Evolutionary conservation across 1,139 yeast species (phyloP).

Genomic region (Taphrina flavorubra): DNA sequence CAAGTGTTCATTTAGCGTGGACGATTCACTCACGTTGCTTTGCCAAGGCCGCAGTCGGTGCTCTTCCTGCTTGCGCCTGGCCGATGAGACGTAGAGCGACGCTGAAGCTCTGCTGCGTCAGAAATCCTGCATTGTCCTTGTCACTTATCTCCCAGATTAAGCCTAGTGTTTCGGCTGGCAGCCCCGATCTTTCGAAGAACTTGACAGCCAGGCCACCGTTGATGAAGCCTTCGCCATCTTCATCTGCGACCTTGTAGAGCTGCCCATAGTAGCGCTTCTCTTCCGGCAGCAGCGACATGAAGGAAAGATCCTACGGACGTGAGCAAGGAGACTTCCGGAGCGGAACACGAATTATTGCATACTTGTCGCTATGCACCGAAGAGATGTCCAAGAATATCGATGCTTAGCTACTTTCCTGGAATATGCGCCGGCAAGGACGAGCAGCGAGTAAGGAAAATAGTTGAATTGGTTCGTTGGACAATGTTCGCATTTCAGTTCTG

Average conservation of each 20-base stretch:
- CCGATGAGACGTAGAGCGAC: conserved; percentile 89
- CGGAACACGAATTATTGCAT: not conserved
- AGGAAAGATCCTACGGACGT: not conserved
- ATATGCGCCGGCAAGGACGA: too few relatives aligned
- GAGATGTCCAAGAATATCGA: too few relatives aligned
- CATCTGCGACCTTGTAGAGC: conserved; percentile 78
- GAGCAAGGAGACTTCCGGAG: not conserved
- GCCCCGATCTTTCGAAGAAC: conserved; percentile 82
- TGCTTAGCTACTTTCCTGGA: too few relatives aligned
- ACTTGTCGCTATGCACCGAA: not conserved
- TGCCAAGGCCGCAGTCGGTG: conserved; percentile 48
- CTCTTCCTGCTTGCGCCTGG: conserved; percentile 72
- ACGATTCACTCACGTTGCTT: conserved; percentile 36
- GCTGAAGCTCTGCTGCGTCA: conserved; percentile 81
- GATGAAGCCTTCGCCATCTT: conserved; percentile 76
- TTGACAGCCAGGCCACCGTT: conserved; percentile 91
- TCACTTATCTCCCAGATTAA: conserved; percentile 96
- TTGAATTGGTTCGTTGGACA: too few relatives aligned
- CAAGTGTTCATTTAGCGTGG: not conserved
- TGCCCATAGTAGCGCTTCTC: conserved; percentile 77
- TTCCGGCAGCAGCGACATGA: conserved; percentile 65
- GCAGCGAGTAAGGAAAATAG: too few relatives aligned
- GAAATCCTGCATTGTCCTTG: conserved; percentile 78
- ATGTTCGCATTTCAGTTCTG: not conserved
- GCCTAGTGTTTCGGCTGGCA: conserved; percentile 77